Percentiles rank a stretch among this genome's conserved stretches.
phyloP scores from a whole-genome alignment of 169 alveolate species.

The Babesia bovis region DNA sequence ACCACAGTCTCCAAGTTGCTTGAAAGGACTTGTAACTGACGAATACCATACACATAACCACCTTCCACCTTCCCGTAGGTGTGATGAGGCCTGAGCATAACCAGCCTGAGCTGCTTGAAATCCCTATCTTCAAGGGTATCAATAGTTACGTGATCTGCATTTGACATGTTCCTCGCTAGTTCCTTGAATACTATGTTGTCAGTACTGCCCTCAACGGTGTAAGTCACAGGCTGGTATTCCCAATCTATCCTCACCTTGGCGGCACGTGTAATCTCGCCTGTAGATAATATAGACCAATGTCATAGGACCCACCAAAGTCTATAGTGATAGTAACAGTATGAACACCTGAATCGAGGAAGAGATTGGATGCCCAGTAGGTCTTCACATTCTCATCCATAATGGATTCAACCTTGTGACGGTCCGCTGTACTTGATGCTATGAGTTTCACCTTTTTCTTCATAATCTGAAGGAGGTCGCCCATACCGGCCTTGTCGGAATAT shows the following conservation, averaged over 20 bases:
- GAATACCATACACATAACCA: constrained; percentile 82
- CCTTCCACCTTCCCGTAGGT: constrained; percentile 80
- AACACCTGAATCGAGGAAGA: constrained; percentile 74
- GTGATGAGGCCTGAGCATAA: constrained; percentile 87
- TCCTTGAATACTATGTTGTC: constrained; percentile 77
- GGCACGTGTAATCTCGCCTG: constrained; percentile 65
- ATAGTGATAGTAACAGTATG: constrained; percentile 71
- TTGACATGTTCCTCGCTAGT: constrained; percentile 74
- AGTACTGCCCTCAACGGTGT: constrained; percentile 77
- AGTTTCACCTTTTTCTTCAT: constrained; percentile 28
- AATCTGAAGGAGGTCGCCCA: constrained; percentile 73
- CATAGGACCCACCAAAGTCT: constrained; percentile 67
- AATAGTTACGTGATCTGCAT: constrained; percentile 73
- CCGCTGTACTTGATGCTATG: constrained; percentile 64
- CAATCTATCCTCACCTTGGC: constrained; percentile 81
- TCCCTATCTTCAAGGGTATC: constrained; percentile 76
- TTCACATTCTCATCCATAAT: constrained; percentile 84
- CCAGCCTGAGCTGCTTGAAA: constrained; percentile 75
- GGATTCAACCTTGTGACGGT: constrained; percentile 72
- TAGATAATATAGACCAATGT: not conserved
- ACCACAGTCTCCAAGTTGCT: constrained; percentile 81
- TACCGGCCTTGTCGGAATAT: constrained; percentile 78
- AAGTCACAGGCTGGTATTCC: constrained; percentile 88
- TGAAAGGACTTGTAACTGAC: constrained; percentile 82
- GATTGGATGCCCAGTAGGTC: constrained; percentile 88